phyloP scores from a whole-genome alignment of 163 green algal species.

The Chlorella variabilis region DNA sequence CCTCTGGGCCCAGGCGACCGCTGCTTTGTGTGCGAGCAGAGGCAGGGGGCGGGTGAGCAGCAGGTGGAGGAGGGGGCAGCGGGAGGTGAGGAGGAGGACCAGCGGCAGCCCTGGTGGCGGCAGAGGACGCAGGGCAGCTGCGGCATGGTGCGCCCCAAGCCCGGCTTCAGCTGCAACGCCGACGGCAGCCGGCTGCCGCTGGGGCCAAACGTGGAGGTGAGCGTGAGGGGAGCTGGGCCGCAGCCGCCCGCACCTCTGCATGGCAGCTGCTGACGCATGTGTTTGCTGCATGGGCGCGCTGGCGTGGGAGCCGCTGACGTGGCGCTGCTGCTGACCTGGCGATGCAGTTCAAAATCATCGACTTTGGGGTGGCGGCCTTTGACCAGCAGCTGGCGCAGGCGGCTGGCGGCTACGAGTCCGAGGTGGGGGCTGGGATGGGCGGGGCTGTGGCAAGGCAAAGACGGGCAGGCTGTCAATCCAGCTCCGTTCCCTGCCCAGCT shows the following conservation, averaged over 20 bases:
- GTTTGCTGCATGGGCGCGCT: neutral
- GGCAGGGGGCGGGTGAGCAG: neutral
- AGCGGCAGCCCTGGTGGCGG: constrained; percentile 7
- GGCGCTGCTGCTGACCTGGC: neutral
- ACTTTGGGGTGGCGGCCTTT: constrained; percentile 48
- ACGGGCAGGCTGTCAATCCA: too few species aligned
- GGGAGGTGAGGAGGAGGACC: neutral
- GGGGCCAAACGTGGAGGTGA: constrained; percentile 47
- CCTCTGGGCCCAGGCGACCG: neutral
- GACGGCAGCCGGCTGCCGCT: constrained; percentile 46
- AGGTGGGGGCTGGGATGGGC: neutral
- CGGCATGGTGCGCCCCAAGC: neutral
- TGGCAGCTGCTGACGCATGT: neutral
- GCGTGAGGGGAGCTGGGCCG: too few species aligned
- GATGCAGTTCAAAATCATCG: constrained; percentile 38
- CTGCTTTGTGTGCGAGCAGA: constrained; percentile 5
- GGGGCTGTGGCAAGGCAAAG: too few species aligned
- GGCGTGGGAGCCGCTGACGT: neutral
- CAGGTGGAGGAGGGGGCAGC: neutral
- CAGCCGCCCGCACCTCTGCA: too few species aligned
- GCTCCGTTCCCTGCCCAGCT: too few species aligned
- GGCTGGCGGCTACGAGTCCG: constrained; percentile 31
- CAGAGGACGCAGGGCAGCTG: neutral
- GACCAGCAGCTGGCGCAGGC: constrained; percentile 29
- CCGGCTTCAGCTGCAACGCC: constrained; percentile 32